These are phyloP conservation scores for Cubamyces lactineus DNA, from an alignment of 768 basidiomycete genomes.

Conservation along the genomic window DNA sequence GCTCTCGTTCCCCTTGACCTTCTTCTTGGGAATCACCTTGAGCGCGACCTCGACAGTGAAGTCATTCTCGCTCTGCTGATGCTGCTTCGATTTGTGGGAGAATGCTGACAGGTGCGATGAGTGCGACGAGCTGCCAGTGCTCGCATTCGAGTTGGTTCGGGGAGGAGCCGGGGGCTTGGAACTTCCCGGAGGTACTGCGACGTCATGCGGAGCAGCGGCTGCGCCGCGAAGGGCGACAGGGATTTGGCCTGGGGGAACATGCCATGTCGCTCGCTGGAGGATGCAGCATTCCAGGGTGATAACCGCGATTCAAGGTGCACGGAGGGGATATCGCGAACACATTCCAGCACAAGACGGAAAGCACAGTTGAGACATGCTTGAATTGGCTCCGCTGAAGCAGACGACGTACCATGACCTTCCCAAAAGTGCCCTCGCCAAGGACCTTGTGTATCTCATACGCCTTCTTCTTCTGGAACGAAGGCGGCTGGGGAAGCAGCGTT, in stretches of 20 bases:
- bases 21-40: slow-evolving; percentile 95
- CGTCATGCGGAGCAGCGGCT: slow-evolving; percentile 37
- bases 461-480: slow-evolving; percentile 88
- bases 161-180: slow-evolving; percentile 11
- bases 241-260: slow-evolving; percentile 66
- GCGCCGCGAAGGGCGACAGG: slow-evolving; percentile 63
- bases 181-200: neutral
- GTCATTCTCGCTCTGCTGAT: slow-evolving; percentile 4
- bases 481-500: slow-evolving; percentile 73
- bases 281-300: slow-evolving; percentile 1
- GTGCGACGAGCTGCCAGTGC: slow-evolving; percentile 8
- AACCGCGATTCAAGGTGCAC: neutral
- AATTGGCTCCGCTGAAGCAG: neutral
- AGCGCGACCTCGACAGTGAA: slow-evolving; percentile 74
- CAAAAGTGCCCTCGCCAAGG: slow-evolving; percentile 86
- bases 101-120: slow-evolving; percentile 23
- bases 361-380: neutral
- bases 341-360: neutral
- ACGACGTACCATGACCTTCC: slow-evolving; percentile 77
- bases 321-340: neutral
- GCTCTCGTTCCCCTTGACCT: slow-evolving; percentile 88
- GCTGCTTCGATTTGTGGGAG: slow-evolving; percentile 17
- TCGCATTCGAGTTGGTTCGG: slow-evolving; percentile 21
- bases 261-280: slow-evolving; percentile 71
- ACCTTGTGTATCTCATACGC: slow-evolving; percentile 71